A percentile compares a stretch with the other conserved stretches of the same genome.
Conservation (phyloP, 345 rosid genomes). For the Excoecaria agallocha region DNA sequence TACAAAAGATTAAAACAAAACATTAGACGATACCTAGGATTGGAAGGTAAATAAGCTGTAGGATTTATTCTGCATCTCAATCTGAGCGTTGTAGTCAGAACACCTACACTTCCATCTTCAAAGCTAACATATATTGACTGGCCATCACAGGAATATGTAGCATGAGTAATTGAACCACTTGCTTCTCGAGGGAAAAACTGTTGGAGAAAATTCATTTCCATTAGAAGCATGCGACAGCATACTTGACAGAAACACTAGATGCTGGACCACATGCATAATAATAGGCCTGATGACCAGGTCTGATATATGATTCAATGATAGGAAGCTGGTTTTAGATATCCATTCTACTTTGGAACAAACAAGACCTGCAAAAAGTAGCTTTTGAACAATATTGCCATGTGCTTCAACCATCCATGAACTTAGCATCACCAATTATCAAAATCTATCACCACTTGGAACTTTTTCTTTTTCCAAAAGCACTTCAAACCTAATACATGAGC, state of each 20-base stretch:
- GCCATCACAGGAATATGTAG: slow-evolving; percentile 78
- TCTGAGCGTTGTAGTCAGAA: slow-evolving; percentile 67
- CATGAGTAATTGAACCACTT: slow-evolving; percentile 72
- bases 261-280: background rate
- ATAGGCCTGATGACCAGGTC: background rate
- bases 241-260: background rate
- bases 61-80: slow-evolving; percentile 79
- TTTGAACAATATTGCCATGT: background rate
- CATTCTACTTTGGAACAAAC: background rate
- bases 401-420: background rate
- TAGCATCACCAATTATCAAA: background rate
- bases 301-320: background rate
- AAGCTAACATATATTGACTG: slow-evolving; percentile 73
- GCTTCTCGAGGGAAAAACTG: slow-evolving; percentile 68
- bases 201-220: slow-evolving; percentile 17
- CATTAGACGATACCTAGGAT: slow-evolving; percentile 50
- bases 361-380: background rate
- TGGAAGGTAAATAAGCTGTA: slow-evolving; percentile 61
- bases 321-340: background rate
- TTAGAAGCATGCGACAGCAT: slow-evolving; percentile 2
- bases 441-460: background rate
- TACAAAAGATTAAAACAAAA: background rate
- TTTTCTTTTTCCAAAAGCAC: no score
- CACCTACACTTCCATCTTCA: slow-evolving; percentile 62
- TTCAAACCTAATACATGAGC: no score